Conservation (phyloP, 1,284 basidiomycete species). For the Sphaerobolus stellatus region DNA sequence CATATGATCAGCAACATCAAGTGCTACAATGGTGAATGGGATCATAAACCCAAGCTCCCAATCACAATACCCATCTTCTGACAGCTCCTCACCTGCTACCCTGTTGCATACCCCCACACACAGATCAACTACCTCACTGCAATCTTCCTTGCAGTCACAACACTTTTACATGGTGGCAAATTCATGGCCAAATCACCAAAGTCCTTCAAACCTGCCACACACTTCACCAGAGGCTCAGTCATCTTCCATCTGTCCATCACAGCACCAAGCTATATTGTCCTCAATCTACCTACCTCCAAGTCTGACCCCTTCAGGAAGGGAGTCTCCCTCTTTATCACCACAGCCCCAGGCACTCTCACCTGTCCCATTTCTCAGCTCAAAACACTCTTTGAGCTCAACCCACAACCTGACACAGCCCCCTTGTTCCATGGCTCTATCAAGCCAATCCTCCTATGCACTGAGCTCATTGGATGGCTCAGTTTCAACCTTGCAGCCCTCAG, state of each 20-base stretch:
- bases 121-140: slow-evolving; percentile 23
- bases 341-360: slow-evolving; percentile 21
- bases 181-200: slow-evolving; percentile 25
- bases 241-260: slow-evolving; percentile 26
- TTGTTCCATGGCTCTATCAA: slow-evolving; percentile 1
- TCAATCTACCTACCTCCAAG: slow-evolving; percentile 37
- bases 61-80: no score
- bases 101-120: slow-evolving; percentile 9
- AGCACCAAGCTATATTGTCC: slow-evolving; percentile 23
- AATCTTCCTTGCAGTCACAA: slow-evolving; percentile 29
- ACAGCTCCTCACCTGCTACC: slow-evolving; percentile 13
- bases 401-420: background rate
- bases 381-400: slow-evolving; percentile 19
- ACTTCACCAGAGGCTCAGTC: slow-evolving; percentile 28
- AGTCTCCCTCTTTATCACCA: slow-evolving; percentile 28
- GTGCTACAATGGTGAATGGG: slow-evolving; percentile 26
- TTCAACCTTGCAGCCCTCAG: background rate
- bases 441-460: slow-evolving; percentile 10
- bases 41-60: slow-evolving; percentile 18
- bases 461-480: background rate
- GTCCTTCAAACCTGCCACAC: slow-evolving; percentile 21
- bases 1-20: slow-evolving; percentile 31
- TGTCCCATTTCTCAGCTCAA: slow-evolving; percentile 29
- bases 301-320: slow-evolving; percentile 40
- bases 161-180: slow-evolving; percentile 32